Evolutionary conservation across 202 grass and related monocot genomes (phyloP).

Genomic region (Sporobolus alterniflorus): DNA sequence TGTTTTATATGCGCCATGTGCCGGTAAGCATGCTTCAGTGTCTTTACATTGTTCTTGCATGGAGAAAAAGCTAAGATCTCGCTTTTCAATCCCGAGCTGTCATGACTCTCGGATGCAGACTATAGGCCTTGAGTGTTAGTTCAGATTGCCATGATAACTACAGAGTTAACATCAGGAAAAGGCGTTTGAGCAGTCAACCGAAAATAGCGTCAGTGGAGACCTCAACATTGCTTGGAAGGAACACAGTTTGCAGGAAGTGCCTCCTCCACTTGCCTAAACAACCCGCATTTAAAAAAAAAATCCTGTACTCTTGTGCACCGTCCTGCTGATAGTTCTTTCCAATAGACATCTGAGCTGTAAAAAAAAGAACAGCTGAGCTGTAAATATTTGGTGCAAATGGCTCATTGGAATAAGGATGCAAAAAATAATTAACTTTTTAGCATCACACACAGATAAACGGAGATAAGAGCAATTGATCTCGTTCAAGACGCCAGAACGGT

Average conservation of each 20-base stretch:
- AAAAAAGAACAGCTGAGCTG: not conserved
- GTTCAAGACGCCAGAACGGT: not conserved
- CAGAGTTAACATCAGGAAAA: slow-evolving; percentile 13
- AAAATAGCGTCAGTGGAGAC: not conserved
- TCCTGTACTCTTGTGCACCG: not conserved
- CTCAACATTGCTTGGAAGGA: slow-evolving; percentile 20
- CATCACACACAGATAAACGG: too few relatives aligned
- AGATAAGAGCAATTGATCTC: too few relatives aligned
- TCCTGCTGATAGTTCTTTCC: not conserved
- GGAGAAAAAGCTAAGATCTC: not conserved
- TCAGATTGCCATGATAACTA: slow-evolving; percentile 20
- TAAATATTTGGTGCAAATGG: too few relatives aligned
- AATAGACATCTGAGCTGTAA: not conserved
- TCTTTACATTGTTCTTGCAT: not conserved
- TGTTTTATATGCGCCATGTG: slow-evolving; percentile 24
- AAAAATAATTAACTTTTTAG: too few relatives aligned
- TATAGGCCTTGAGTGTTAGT: slow-evolving; percentile 30
- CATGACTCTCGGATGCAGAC: slow-evolving; percentile 25
- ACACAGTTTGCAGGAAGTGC: slow-evolving; percentile 2
- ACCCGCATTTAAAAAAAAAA: not conserved
- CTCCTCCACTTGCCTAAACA: slow-evolving; percentile 12
- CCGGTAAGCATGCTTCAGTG: slow-evolving; percentile 18
- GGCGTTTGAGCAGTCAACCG: slow-evolving; percentile 12
- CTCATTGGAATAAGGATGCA: too few relatives aligned
- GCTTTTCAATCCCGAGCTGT: slow-evolving; percentile 35